These are phyloP conservation scores for Ormosia emarginata DNA, from an alignment of 306 rosid species.

Conservation along the genomic window DNA sequence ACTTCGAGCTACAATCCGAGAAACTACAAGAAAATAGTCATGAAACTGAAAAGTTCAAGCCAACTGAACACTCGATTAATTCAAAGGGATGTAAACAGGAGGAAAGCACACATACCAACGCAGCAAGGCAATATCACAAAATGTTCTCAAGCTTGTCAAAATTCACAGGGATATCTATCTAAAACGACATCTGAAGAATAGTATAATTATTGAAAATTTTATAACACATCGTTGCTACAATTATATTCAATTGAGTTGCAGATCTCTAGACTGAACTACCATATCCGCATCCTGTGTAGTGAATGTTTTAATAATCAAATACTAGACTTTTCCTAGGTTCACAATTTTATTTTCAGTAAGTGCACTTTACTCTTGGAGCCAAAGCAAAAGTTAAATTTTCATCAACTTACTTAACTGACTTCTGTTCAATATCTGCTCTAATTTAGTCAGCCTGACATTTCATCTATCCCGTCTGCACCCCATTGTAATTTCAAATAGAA, in stretches of 20 bases:
- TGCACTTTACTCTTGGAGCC: background rate
- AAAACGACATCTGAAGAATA: background rate
- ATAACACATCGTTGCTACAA: background rate
- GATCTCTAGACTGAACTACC: background rate
- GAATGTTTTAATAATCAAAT: background rate
- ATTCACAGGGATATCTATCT: background rate
- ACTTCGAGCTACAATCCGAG: slow-evolving; percentile 69
- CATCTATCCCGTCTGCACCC: background rate
- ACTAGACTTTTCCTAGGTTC: background rate
- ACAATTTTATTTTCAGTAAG: background rate
- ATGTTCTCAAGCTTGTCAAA: background rate
- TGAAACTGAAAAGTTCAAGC: background rate
- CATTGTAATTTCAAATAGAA: background rate
- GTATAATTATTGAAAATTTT: background rate
- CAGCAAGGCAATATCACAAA: background rate
- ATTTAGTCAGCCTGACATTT: background rate
- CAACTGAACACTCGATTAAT: background rate
- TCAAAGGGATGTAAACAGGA: background rate
- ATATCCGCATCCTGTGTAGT: background rate
- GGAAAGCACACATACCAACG: background rate
- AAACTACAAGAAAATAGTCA: slow-evolving; percentile 42
- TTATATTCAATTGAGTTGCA: background rate
- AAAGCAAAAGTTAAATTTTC: background rate
- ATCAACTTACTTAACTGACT: background rate
- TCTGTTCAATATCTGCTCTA: background rate